Percentiles rank a stretch among this genome's conserved stretches.
Conservation (phyloP, 768 basidiomycete species). For the Amanita polypyramis region DNA sequence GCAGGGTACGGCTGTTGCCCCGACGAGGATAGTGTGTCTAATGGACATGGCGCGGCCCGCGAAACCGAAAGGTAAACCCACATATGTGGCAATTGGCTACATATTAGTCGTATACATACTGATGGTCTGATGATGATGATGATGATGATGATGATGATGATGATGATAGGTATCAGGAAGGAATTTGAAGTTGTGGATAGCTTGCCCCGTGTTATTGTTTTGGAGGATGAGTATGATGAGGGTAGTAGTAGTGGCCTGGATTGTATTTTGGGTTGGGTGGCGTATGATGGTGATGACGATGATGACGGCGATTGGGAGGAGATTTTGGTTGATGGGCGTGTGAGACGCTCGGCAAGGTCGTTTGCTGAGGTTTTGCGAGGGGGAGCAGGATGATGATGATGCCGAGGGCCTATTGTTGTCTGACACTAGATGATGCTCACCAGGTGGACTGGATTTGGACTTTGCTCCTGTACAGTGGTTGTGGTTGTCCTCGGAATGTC, state of each 20-base stretch:
- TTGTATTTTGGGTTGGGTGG: no score
- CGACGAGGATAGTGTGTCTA: slow-evolving; percentile 4
- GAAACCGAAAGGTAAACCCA: slow-evolving; percentile 3
- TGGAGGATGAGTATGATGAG: slow-evolving; percentile 5
- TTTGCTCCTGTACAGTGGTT: no score
- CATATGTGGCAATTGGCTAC: neutral
- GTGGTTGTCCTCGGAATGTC: no score
- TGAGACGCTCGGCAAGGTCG: neutral
- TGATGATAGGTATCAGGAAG: slow-evolving; percentile 4
- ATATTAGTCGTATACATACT: no score
- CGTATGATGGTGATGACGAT: no score
- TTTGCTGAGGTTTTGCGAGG: slow-evolving; percentile 6
- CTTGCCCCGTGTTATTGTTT: neutral
- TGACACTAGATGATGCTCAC: no score
- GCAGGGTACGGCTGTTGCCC: neutral
- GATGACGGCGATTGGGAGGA: slow-evolving; percentile 6
- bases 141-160: neutral
- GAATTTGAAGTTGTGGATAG: slow-evolving; percentile 7
- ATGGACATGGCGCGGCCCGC: slow-evolving; percentile 5
- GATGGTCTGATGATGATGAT: neutral
- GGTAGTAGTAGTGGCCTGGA: neutral
- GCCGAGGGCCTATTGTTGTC: neutral
- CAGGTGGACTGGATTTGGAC: no score
- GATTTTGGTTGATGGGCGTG: neutral
- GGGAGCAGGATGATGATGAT: neutral